Evolutionary conservation across 2,329 filamentous ascomycete genomes (phyloP).

Genomic region (Aspergillus calidoustus): DNA sequence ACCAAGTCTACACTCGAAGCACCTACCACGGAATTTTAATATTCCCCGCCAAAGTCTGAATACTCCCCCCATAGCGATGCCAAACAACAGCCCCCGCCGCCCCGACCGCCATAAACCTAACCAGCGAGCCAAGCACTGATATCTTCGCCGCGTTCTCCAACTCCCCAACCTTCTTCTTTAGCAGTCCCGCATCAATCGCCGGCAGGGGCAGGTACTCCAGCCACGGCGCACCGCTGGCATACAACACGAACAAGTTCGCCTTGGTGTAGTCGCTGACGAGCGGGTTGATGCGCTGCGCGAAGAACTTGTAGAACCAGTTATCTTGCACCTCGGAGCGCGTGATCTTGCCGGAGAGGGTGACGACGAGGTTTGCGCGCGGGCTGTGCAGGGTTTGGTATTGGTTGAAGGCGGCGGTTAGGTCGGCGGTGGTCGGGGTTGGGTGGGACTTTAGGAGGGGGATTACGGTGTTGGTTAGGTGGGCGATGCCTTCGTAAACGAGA

Average conservation of each 20-base stretch:
- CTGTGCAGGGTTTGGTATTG: not conserved
- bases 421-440: not conserved
- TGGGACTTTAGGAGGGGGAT: not conserved
- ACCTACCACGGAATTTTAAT: too few relatives aligned
- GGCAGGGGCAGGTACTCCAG: constrained; percentile 3
- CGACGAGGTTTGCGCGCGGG: not conserved
- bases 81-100: too few relatives aligned
- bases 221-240: not conserved
- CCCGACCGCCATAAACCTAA: too few relatives aligned
- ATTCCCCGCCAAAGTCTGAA: too few relatives aligned
- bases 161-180: too few relatives aligned
- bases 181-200: too few relatives aligned
- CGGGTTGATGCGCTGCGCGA: not conserved
- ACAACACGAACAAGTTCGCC: not conserved
- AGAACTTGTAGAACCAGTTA: constrained; percentile 2
- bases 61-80: too few relatives aligned
- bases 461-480: not conserved
- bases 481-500: constrained; percentile 4
- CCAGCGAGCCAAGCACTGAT: too few relatives aligned
- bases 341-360: constrained; percentile 1
- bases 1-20: too few relatives aligned
- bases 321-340: constrained; percentile 6
- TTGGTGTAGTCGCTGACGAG: not conserved
- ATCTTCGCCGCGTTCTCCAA: too few relatives aligned
- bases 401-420: not conserved